Conservation (phyloP, 1,284 basidiomycete species). For the Tilletia caries region DNA sequence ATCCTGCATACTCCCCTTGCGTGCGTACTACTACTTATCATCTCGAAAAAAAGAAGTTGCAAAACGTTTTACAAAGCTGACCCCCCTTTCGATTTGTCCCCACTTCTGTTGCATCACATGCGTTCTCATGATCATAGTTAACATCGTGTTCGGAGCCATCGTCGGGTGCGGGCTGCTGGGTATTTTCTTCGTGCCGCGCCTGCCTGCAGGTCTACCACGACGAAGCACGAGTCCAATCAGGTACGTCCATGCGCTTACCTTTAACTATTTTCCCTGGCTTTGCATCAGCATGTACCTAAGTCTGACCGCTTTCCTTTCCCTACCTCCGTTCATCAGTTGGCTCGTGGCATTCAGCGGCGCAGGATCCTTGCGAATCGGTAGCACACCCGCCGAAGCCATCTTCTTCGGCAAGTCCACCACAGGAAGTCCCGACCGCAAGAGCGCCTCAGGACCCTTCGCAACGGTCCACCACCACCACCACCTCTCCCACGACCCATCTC, state of each 20-base stretch:
- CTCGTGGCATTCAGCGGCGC: neutral
- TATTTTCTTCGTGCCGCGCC: slow-evolving; percentile 5
- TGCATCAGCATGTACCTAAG: too few relatives aligned
- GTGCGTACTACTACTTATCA: too few relatives aligned
- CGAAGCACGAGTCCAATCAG: neutral
- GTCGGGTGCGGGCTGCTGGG: neutral
- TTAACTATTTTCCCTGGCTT: too few relatives aligned
- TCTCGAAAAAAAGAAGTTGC: too few relatives aligned
- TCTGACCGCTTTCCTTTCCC: too few relatives aligned
- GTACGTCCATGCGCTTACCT: too few relatives aligned
- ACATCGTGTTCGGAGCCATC: neutral
- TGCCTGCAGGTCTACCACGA: neutral
- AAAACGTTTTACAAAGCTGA: too few relatives aligned
- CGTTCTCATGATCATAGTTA: neutral
- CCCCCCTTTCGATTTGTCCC: too few relatives aligned
- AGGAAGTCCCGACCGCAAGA: neutral
- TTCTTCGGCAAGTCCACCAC: neutral
- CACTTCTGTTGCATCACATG: too few relatives aligned
- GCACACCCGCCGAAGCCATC: neutral
- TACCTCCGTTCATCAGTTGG: too few relatives aligned
- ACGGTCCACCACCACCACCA: neutral
- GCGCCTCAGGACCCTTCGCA: neutral
- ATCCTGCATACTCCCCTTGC: neutral
- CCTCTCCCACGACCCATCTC: too few relatives aligned
- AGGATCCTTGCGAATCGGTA: neutral